These are phyloP conservation scores for Hirsutella minnesotensis DNA, from an alignment of 2,329 filamentous ascomycete species.

Conservation along the genomic window DNA sequence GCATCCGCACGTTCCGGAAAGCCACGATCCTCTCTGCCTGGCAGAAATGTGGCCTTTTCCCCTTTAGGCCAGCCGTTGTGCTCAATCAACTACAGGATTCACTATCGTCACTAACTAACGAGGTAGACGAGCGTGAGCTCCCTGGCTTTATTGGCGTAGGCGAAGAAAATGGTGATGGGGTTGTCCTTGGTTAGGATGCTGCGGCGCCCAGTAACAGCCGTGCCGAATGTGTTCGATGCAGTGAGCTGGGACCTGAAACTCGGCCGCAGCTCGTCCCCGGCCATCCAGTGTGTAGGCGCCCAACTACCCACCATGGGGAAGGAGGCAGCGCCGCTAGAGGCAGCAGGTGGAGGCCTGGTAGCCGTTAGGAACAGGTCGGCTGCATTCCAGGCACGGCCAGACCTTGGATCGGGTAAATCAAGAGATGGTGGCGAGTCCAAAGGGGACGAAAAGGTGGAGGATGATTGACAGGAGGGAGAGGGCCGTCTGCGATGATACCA, in stretches of 20 bases:
- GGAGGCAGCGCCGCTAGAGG: conserved; percentile 24
- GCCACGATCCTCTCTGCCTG: no score
- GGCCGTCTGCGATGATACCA: conserved; percentile 34
- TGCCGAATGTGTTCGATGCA: conserved; percentile 45
- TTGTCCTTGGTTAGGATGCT: conserved; percentile 72
- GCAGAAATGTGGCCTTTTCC: no score
- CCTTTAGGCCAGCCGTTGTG: no score
- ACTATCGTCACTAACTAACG: no score
- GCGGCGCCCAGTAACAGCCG: conserved; percentile 64
- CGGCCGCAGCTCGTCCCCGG: conserved; percentile 39
- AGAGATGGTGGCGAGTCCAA: conserved; percentile 24
- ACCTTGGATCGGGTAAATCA: conserved; percentile 25
- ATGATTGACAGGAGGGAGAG: conserved; percentile 33
- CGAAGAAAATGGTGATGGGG: conserved; percentile 52
- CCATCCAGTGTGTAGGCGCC: conserved; percentile 33
- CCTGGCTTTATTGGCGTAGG: conserved; percentile 44
- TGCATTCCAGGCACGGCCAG: conserved; percentile 17
- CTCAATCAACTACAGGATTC: no score
- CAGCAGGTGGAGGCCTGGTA: conserved; percentile 15
- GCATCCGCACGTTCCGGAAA: no score
- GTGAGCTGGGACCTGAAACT: conserved; percentile 46
- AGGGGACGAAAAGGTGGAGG: conserved; percentile 33
- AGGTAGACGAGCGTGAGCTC: no score
- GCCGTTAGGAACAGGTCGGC: conserved; percentile 12
- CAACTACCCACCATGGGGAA: conserved; percentile 14